These are phyloP conservation scores for Schizopora paradoxa DNA, from an alignment of 1,284 basidiomycete species.

Conservation along the genomic window DNA sequence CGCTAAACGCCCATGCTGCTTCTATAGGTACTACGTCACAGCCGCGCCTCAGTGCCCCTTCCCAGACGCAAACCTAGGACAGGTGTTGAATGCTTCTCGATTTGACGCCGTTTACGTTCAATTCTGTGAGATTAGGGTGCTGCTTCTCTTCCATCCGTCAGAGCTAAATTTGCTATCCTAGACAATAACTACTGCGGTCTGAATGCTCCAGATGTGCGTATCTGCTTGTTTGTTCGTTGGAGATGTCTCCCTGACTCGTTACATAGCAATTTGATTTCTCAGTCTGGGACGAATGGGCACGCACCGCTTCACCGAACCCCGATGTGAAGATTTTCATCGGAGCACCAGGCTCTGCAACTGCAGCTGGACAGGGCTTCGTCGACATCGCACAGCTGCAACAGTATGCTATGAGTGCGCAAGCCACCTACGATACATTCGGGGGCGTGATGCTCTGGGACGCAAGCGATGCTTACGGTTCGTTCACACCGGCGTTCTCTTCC, in stretches of 20 bases:
- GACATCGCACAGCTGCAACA: conserved; percentile 13
- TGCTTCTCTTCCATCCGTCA: background rate
- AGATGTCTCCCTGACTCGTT: background rate
- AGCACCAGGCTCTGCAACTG: conserved; percentile 21
- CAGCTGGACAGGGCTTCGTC: conserved; percentile 22
- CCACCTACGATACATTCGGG: conserved; percentile 18
- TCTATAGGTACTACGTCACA: conserved; percentile 19
- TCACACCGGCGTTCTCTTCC: background rate
- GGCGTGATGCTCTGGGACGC: conserved; percentile 19
- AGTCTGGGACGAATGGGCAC: conserved; percentile 22
- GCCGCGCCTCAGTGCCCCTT: conserved; percentile 25
- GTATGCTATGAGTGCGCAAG: conserved; percentile 17
- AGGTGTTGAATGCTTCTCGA: conserved; percentile 20
- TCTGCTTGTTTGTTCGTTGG: background rate
- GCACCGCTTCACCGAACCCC: conserved; percentile 22
- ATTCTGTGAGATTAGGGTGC: conserved; percentile 18
- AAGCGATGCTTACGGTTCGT: conserved; percentile 17
- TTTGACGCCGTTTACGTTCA: conserved; percentile 25
- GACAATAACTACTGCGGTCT: conserved; percentile 23
- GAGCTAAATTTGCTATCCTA: background rate
- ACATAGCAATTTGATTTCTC: conserved; percentile 15
- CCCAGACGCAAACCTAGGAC: conserved; percentile 22
- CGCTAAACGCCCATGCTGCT: background rate
- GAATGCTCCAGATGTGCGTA: conserved; percentile 17
- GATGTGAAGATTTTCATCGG: conserved; percentile 25